Conservation (phyloP, 2,329 filamentous ascomycete genomes). For the Calonectria pseudoturangicola region DNA sequence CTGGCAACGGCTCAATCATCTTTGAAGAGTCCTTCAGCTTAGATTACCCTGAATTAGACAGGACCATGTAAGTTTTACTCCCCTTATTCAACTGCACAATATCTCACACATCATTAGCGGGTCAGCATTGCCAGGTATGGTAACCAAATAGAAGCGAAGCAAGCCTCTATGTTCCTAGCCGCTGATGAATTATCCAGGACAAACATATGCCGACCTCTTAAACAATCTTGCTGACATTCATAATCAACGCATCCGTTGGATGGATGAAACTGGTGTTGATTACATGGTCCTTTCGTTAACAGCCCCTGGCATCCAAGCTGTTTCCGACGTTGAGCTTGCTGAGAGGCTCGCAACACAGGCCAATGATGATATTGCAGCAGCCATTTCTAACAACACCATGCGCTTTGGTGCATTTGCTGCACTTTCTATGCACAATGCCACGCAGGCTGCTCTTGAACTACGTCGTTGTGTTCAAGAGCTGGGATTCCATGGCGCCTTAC, state of each 20-base stretch:
- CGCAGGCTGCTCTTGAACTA: slow-evolving; percentile 29
- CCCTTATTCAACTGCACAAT: not conserved
- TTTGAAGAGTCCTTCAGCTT: not conserved
- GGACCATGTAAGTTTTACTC: not conserved
- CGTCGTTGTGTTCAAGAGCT: slow-evolving; percentile 24
- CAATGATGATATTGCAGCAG: slow-evolving; percentile 26
- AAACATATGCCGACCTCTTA: not conserved
- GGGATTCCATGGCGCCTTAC: slow-evolving; percentile 27
- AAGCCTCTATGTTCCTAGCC: not conserved
- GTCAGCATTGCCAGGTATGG: not conserved
- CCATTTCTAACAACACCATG: slow-evolving; percentile 19
- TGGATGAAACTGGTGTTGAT: slow-evolving; percentile 37
- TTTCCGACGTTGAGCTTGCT: slow-evolving; percentile 11
- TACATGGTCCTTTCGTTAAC: slow-evolving; percentile 43
- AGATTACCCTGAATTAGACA: slow-evolving; percentile 7
- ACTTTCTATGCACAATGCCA: slow-evolving; percentile 35
- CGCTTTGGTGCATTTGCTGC: slow-evolving; percentile 32
- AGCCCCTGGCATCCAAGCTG: slow-evolving; percentile 34
- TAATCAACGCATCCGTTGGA: slow-evolving; percentile 22
- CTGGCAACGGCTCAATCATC: not conserved
- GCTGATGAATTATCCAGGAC: not conserved
- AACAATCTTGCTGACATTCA: slow-evolving; percentile 37
- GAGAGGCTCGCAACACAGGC: slow-evolving; percentile 1
- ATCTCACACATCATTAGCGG: not conserved
- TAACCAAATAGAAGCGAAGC: not conserved